Base-by-base conservation (phyloP, 768 basidiomycete species). In the Naganishia antarctica region DNA sequence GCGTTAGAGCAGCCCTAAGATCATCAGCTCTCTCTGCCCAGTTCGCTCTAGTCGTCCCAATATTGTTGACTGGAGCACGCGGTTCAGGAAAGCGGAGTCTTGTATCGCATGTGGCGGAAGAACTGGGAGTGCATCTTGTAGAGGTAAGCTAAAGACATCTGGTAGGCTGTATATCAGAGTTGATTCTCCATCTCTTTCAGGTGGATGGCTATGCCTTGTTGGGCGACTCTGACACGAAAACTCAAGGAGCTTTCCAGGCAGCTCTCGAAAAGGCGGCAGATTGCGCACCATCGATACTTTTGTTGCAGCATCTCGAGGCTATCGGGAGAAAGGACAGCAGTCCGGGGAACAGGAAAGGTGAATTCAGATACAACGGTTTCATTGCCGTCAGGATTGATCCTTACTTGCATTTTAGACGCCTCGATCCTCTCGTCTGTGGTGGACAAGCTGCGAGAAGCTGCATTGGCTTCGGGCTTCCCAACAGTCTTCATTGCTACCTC, bases 121-220 rank as follows among this genome's bases (percentile, higher is more conserved):
- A 78, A 4, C 77, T 91, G 2, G 91, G 90, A 13, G 81, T 92
- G 63, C 90, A 91, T 75, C 64, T 90, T 0, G 80, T 89, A 13
- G 89, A 91, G 82, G 92, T 89, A 67, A 61, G 69, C 64, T 25
- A 5, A 18, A 40, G 7, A 7, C 34, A 37, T 37, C 11, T 26
- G 5, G 18, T 13, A 3, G 46, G 11, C 13, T 32, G 26, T n/a
- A 29, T 16, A 31, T 3, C 34, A 37, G 16, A 13, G 41, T 9
- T 37, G 16, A 25, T n/a, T 31, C 7, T 72, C 48, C 1, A 47
- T 21, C n/a, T 21, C 59, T 26, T 23, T 16, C 66, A 97, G 92
- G 81, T 94, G 47, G 86, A 96, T 67, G 93, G 91, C 73, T 97
- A 85, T 73, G 84, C 90, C 60, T 70, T 92, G 5, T 70, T 92